phyloP scores from a whole-genome alignment of 352 stramenopile genomes.

The Phytophthora cajani region DNA sequence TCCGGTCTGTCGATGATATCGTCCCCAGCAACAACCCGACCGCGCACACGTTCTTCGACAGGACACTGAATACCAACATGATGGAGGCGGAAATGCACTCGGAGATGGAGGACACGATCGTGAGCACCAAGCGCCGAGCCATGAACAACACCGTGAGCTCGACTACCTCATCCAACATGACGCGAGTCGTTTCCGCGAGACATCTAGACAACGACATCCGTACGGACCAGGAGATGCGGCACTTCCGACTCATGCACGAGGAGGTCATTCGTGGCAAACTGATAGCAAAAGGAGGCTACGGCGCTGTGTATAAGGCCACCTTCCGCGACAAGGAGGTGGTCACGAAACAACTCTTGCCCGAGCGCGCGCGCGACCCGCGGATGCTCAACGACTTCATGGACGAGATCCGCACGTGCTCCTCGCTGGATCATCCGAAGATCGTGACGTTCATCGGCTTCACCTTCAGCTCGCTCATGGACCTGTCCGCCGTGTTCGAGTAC shows the following conservation, averaged over 20 bases:
- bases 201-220: slow-evolving; percentile 72
- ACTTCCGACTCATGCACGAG: slow-evolving; percentile 56
- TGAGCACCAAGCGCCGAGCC: slow-evolving; percentile 22
- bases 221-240: slow-evolving; percentile 62
- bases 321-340: slow-evolving; percentile 49
- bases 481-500: slow-evolving; percentile 61
- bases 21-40: slow-evolving; percentile 16
- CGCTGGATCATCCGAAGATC: slow-evolving; percentile 53
- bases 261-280: slow-evolving; percentile 49
- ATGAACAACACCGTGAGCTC: slow-evolving; percentile 22
- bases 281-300: slow-evolving; percentile 67
- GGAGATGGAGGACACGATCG: slow-evolving; percentile 21
- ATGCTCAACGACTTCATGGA: slow-evolving; percentile 60
- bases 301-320: slow-evolving; percentile 60
- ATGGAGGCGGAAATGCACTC: slow-evolving; percentile 17
- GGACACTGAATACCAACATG: slow-evolving; percentile 34
- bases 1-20: slow-evolving; percentile 13
- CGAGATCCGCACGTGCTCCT: slow-evolving; percentile 51
- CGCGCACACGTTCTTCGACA: slow-evolving; percentile 20
- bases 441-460: slow-evolving; percentile 65
- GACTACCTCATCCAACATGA: slow-evolving; percentile 14
- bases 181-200: slow-evolving; percentile 14
- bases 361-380: slow-evolving; percentile 34
- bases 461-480: slow-evolving; percentile 58
- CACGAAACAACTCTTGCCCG: slow-evolving; percentile 53